phyloP scores from a whole-genome alignment of 1,139 yeast species.

The Saccharomyces hybrid region DNA sequence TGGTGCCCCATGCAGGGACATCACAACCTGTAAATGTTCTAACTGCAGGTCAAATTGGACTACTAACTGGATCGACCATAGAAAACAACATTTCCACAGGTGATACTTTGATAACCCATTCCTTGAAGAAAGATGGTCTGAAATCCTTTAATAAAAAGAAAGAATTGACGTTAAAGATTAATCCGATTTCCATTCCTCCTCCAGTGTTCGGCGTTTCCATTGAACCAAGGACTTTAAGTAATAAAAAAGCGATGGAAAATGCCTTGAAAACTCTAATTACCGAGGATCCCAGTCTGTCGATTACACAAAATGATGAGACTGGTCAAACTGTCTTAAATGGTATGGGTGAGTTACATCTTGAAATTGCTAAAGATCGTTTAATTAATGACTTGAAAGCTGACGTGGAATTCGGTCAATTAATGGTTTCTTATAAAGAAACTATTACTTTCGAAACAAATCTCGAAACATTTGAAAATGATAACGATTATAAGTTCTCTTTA shows the following conservation, averaged over 20 bases:
- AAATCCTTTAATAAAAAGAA: constrained; percentile 34
- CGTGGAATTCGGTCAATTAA: constrained; percentile 71
- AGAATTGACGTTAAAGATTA: constrained; percentile 45
- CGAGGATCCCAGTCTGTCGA: constrained; percentile 76
- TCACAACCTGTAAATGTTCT: constrained; percentile 63
- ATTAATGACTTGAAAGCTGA: constrained; percentile 75
- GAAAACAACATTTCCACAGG: constrained; percentile 69
- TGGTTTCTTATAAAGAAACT: constrained; percentile 84
- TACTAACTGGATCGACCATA: constrained; percentile 39
- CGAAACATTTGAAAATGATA: constrained; percentile 21
- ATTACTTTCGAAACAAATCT: constrained; percentile 29
- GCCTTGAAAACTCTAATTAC: constrained; percentile 58
- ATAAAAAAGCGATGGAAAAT: constrained; percentile 57
- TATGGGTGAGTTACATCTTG: constrained; percentile 93
- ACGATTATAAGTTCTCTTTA: constrained; percentile 32
- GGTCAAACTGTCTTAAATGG: constrained; percentile 88
- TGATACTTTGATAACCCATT: constrained; percentile 68
- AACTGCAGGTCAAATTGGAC: constrained; percentile 82
- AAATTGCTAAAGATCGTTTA: constrained; percentile 74
- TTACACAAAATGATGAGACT: constrained; percentile 69
- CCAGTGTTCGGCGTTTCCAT: constrained; percentile 85
- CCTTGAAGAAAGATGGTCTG: constrained; percentile 43
- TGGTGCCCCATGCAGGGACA: constrained; percentile 82
- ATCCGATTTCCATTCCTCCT: constrained; percentile 82
- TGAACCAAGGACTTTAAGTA: constrained; percentile 81